phyloP scores from a whole-genome alignment of 75 land plant genomes.

The Selaginella tamariscina region DNA sequence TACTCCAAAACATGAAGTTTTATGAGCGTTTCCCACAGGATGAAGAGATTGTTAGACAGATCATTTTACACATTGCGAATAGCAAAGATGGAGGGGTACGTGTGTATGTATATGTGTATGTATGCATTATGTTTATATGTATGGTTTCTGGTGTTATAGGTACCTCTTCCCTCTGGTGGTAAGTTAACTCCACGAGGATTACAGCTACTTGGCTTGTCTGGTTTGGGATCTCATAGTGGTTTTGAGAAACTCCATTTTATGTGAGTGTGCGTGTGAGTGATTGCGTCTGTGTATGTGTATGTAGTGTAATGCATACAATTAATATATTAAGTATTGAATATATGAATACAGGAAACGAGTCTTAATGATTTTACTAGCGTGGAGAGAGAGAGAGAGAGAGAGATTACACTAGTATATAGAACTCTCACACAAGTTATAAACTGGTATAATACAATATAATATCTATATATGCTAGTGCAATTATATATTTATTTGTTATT shows the following conservation, averaged over 20 bases:
- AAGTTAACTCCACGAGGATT: slow-evolving; percentile 65
- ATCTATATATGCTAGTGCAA: too few relatives aligned
- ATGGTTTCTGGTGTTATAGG: slow-evolving; percentile 27
- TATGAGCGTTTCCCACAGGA: slow-evolving; percentile 81
- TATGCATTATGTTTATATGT: not conserved
- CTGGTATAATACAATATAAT: too few relatives aligned
- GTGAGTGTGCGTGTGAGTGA: slow-evolving; percentile 36
- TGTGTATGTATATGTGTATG: not conserved
- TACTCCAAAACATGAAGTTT: slow-evolving; percentile 73
- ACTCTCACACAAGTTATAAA: too few relatives aligned
- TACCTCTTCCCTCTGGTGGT: slow-evolving; percentile 88
- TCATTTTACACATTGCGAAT: slow-evolving; percentile 55
- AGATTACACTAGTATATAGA: too few relatives aligned
- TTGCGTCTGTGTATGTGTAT: too few relatives aligned
- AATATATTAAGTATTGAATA: too few relatives aligned
- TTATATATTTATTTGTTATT: too few relatives aligned
- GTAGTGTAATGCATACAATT: too few relatives aligned
- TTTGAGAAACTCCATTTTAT: slow-evolving; percentile 87
- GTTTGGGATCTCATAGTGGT: slow-evolving; percentile 69
- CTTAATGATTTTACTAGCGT: too few relatives aligned
- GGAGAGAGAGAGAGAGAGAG: too few relatives aligned
- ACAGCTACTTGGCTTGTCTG: slow-evolving; percentile 66
- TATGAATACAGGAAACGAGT: too few relatives aligned
- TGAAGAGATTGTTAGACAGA: slow-evolving; percentile 42
- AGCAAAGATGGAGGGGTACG: slow-evolving; percentile 73